Percentiles rank a stretch among this genome's conserved stretches.
Conservation (phyloP, 1,139 yeast genomes). For the Pichia inconspicua region DNA sequence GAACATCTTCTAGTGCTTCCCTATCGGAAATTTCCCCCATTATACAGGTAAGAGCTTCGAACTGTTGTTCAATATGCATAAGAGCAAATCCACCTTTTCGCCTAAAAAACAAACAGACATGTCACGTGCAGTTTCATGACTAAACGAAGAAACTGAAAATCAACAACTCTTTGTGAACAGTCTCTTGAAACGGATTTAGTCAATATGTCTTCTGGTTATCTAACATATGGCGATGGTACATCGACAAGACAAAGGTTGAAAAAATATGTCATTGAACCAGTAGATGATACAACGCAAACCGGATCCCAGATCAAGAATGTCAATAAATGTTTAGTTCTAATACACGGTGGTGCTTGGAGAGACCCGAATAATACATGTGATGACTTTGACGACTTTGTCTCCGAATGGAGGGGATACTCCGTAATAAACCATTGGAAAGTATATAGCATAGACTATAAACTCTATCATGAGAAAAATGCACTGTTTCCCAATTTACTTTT, state of each 20-base stretch:
- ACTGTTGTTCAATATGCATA: too few relatives aligned
- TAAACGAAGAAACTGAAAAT: too few relatives aligned
- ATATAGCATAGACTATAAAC: constrained; percentile 56
- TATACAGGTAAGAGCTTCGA: too few relatives aligned
- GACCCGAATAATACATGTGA: constrained; percentile 54
- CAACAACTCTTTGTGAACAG: too few relatives aligned
- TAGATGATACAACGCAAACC: neutral
- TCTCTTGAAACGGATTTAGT: too few relatives aligned
- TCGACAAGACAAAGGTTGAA: neutral
- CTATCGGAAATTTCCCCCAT: neutral
- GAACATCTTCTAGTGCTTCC: constrained; percentile 23
- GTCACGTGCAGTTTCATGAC: too few relatives aligned
- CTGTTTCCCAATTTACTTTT: constrained; percentile 54
- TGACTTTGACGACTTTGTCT: constrained; percentile 43
- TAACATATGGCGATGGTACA: neutral
- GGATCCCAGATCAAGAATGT: neutral
- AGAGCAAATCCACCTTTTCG: neutral
- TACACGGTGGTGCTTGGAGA: constrained; percentile 92
- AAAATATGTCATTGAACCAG: neutral
- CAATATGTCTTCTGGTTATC: neutral
- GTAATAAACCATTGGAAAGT: constrained; percentile 2
- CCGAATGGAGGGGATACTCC: constrained; percentile 11
- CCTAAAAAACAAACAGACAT: too few relatives aligned
- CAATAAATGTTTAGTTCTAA: constrained; percentile 31
- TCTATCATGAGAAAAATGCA: constrained; percentile 47